These are phyloP conservation scores for Basipetospora chlamydospora DNA, from an alignment of 2,329 filamentous ascomycete species.

Conservation along the genomic window DNA sequence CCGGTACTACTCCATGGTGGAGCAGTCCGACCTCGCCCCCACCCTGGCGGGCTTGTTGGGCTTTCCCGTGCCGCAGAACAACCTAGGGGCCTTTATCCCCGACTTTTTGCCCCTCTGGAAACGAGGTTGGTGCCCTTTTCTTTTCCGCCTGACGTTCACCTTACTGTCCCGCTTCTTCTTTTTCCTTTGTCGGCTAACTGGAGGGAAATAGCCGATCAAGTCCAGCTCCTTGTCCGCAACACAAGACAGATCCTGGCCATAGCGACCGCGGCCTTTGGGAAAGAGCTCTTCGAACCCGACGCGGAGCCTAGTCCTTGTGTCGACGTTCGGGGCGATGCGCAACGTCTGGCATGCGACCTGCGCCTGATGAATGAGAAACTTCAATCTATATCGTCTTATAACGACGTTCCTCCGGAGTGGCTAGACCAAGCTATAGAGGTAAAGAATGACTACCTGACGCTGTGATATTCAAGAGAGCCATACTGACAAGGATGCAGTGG, in stretches of 20 bases:
- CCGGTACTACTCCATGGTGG: slow-evolving; percentile 69
- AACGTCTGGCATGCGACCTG: slow-evolving; percentile 59
- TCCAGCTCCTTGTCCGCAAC: slow-evolving; percentile 62
- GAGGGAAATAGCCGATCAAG: slow-evolving; percentile 39
- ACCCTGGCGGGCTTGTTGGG: slow-evolving; percentile 78
- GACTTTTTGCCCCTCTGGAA: slow-evolving; percentile 70
- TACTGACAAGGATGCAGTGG: slow-evolving; percentile 35
- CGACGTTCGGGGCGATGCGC: slow-evolving; percentile 21
- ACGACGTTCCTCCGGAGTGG: slow-evolving; percentile 1
- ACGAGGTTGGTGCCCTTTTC: slow-evolving; percentile 32
- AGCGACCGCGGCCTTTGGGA: slow-evolving; percentile 55
- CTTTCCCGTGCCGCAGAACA: slow-evolving; percentile 80
- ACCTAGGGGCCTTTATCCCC: slow-evolving; percentile 70
- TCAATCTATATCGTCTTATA: neutral
- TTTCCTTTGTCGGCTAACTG: neutral
- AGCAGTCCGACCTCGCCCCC: slow-evolving; percentile 88
- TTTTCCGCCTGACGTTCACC: too few species aligned
- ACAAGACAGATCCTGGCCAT: slow-evolving; percentile 67
- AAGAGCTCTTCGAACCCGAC: slow-evolving; percentile 17
- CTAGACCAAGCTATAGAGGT: slow-evolving; percentile 1
- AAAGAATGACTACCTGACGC: neutral
- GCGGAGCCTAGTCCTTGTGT: slow-evolving; percentile 1
- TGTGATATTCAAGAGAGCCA: too few species aligned
- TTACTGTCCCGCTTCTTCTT: neutral
- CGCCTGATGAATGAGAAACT: slow-evolving; percentile 12